Evolutionary conservation across 768 basidiomycete genomes (phyloP), one percentile per base, ranked within the genome.

Genomic region (Psilocybe tampanensis): DNA sequence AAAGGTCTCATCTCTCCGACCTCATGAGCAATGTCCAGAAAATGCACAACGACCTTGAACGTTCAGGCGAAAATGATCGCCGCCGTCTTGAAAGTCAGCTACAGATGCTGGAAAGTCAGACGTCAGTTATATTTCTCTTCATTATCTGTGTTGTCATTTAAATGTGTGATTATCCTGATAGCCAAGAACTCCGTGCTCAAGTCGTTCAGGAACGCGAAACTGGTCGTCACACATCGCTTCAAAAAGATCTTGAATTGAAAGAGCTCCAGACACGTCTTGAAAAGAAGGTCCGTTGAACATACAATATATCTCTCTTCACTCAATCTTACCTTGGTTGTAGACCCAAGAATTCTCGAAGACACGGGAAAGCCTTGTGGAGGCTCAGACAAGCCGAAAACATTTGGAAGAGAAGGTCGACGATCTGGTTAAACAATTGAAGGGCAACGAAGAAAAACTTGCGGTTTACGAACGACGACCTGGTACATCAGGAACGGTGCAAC

Each of bases 1-100:
- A 97, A 66, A 86, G 94, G 9, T 87, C 93, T 0, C 89, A 91
- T 58, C 78, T 97, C 2, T 86, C 92, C 2, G 92, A 95, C 68
- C 79, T 97, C 23, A 93, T 96, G 85, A 77, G 81, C 22, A 95
- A 92, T 66, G 86, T 96, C 21, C 93, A 95, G 72, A 89, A 84
- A 66, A 94, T 97, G 86, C 92, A 94, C 64, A 85, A 84, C 54
- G 95, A 97, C 63, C 78, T 92, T 7, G 94, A 95, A 67, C 82
- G 86, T 48, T 89, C 90, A 0, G 86, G 88, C 6, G 86, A 89
- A 67, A 95, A 92, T 56, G 92, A 95, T 63, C 83, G 92, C 18
- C 78, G 85, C 13, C 84, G 93, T 8, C 74, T 95, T 32, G 94
- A 97, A 71, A 86, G 78, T 54, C 88, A 94, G 64, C 72, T 94